These are phyloP conservation scores for Entomortierella parvispora DNA, from an alignment of 192 early-diverging fungal genomes.

Conservation along the genomic window DNA sequence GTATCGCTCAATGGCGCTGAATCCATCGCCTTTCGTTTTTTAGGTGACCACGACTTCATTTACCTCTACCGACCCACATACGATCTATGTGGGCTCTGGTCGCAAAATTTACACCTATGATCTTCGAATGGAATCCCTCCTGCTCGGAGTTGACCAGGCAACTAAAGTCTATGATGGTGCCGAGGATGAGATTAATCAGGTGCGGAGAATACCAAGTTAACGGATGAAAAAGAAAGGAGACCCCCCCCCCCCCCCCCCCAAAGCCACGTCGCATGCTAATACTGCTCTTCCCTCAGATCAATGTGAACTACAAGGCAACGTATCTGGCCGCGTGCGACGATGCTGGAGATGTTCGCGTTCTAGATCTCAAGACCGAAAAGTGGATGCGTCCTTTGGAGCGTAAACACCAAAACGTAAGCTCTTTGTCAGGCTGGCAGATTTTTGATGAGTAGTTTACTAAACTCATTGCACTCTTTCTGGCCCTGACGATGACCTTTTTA, in stretches of 20 bases:
- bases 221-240: not conserved
- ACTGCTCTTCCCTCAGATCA: slow-evolving; percentile 46
- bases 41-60: slow-evolving; percentile 32
- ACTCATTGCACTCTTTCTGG: not conserved
- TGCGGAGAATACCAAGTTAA: slow-evolving; percentile 6
- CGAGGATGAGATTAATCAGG: slow-evolving; percentile 62
- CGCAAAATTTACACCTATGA: slow-evolving; percentile 55
- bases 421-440: slow-evolving; percentile 8
- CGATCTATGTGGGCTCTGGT: slow-evolving; percentile 37
- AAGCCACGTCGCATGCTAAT: not conserved
- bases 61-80: slow-evolving; percentile 31
- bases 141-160: slow-evolving; percentile 39
- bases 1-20: no score
- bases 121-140: slow-evolving; percentile 49
- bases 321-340: slow-evolving; percentile 61
- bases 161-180: slow-evolving; percentile 51
- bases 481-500: slow-evolving; percentile 1
- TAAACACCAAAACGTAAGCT: slow-evolving; percentile 58
- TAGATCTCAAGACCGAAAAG: slow-evolving; percentile 58
- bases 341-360: slow-evolving; percentile 56
- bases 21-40: no score
- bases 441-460: not conserved
- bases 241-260: not conserved
- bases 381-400: slow-evolving; percentile 53
- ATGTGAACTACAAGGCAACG: slow-evolving; percentile 57